Percentiles rank a stretch among this genome's conserved stretches.
Evolutionary conservation across 768 basidiomycete species (phyloP).

Genomic region (Boletus rubropictus): DNA sequence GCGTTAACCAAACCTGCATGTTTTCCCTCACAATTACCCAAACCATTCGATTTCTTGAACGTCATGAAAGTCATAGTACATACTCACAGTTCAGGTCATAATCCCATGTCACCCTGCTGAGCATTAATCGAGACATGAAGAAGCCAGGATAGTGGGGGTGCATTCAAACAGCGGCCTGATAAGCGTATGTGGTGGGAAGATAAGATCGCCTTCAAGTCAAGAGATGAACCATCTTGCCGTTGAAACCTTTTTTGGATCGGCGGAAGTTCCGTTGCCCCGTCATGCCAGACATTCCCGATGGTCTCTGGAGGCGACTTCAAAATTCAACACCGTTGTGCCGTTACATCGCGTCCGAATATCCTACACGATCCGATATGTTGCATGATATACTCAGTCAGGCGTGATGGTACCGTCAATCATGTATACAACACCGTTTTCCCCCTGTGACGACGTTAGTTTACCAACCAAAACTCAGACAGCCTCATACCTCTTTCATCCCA

Average conservation of each 20-base stretch:
- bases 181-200: too few relatives aligned
- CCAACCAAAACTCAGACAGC: background rate
- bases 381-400: slow-evolving; percentile 6
- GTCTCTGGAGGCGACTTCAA: background rate
- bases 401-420: slow-evolving; percentile 38
- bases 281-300: background rate
- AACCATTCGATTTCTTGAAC: too few relatives aligned
- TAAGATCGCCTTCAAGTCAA: too few relatives aligned
- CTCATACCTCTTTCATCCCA: slow-evolving; percentile 54
- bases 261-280: background rate
- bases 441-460: slow-evolving; percentile 24
- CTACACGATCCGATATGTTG: background rate
- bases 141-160: too few relatives aligned
- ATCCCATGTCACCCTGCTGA: too few relatives aligned
- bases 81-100: too few relatives aligned
- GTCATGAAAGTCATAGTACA: too few relatives aligned
- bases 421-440: slow-evolving; percentile 40
- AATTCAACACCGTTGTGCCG: background rate
- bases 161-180: too few relatives aligned
- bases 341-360: background rate
- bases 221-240: too few relatives aligned
- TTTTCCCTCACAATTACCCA: too few relatives aligned
- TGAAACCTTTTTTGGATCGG: background rate
- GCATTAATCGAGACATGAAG: too few relatives aligned
- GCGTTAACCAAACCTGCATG: too few relatives aligned